phyloP scores from a whole-genome alignment of 2,329 filamentous ascomycete species.

The Neofusicoccum cordaticola region DNA sequence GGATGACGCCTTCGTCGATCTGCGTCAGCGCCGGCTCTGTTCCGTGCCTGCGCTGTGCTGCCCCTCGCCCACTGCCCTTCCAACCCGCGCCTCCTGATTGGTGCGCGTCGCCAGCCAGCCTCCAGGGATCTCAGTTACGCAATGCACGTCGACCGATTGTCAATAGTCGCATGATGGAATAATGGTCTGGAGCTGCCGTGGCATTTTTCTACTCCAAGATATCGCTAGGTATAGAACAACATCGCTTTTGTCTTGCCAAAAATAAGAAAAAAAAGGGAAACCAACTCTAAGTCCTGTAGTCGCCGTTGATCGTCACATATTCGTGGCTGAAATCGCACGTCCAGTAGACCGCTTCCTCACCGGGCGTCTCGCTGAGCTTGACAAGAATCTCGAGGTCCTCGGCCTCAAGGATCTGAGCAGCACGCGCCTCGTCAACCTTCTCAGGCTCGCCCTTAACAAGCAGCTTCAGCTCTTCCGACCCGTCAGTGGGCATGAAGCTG shows the following conservation, averaged over 20 bases:
- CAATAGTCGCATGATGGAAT: background rate
- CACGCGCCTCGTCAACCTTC: slow-evolving; percentile 71
- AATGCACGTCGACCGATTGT: background rate
- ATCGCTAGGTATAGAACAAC: slow-evolving; percentile 5
- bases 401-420: slow-evolving; percentile 72
- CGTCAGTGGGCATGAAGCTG: slow-evolving; percentile 74
- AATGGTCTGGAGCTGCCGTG: background rate
- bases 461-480: slow-evolving; percentile 72
- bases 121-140: background rate
- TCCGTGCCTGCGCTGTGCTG: background rate
- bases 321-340: slow-evolving; percentile 86
- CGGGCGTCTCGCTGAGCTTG: slow-evolving; percentile 62
- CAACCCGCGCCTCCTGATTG: slow-evolving; percentile 5
- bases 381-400: slow-evolving; percentile 78
- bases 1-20: slow-evolving; percentile 17
- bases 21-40: slow-evolving; percentile 3
- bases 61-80: background rate
- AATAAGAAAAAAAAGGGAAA: background rate
- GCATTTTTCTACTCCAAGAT: background rate
- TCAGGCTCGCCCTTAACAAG: slow-evolving; percentile 79
- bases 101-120: background rate
- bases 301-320: slow-evolving; percentile 69
- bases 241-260: background rate
- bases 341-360: slow-evolving; percentile 70
- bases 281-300: slow-evolving; percentile 57